A percentile compares a stretch with the other conserved stretches of the same genome.
phyloP scores from a whole-genome alignment of 2,329 filamentous ascomycete species.

The Dothideomycetes sp. region DNA sequence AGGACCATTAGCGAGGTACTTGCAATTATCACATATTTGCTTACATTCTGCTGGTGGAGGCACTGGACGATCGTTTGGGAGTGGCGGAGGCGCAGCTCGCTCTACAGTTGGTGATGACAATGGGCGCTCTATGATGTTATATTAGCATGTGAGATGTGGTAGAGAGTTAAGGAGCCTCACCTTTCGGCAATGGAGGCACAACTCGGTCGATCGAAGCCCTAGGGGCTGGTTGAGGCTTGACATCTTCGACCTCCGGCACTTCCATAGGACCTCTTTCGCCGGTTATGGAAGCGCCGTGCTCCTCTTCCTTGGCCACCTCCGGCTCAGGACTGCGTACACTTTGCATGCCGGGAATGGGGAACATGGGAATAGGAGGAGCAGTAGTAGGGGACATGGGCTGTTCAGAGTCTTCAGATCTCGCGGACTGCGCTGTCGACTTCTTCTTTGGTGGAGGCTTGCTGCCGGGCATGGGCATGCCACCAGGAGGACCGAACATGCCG shows the following conservation, averaged over 20 bases:
- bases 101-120: slow-evolving; percentile 8
- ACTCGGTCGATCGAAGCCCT: slow-evolving; percentile 26
- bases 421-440: slow-evolving; percentile 19
- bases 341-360: slow-evolving; percentile 57
- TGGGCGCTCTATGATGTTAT: not conserved
- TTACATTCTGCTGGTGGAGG: slow-evolving; percentile 33
- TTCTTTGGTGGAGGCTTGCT: slow-evolving; percentile 39
- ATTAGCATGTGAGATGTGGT: not conserved
- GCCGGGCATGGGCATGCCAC: slow-evolving; percentile 51
- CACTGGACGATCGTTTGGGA: slow-evolving; percentile 26
- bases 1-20: not conserved
- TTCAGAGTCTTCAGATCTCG: not conserved
- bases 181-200: slow-evolving; percentile 36
- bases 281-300: slow-evolving; percentile 30
- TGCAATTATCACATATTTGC: slow-evolving; percentile 15
- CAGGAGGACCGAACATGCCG: slow-evolving; percentile 74
- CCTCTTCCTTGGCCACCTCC: slow-evolving; percentile 42
- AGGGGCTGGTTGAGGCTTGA: slow-evolving; percentile 30
- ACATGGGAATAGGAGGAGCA: slow-evolving; percentile 37
- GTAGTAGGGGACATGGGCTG: slow-evolving; percentile 13
- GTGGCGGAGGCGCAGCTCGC: slow-evolving; percentile 18
- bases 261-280: slow-evolving; percentile 33
- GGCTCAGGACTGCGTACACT: slow-evolving; percentile 39
- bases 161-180: slow-evolving; percentile 27
- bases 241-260: slow-evolving; percentile 45